Evolutionary conservation across 345 rosid species (phyloP).

Genomic region (Anacardium occidentale): DNA sequence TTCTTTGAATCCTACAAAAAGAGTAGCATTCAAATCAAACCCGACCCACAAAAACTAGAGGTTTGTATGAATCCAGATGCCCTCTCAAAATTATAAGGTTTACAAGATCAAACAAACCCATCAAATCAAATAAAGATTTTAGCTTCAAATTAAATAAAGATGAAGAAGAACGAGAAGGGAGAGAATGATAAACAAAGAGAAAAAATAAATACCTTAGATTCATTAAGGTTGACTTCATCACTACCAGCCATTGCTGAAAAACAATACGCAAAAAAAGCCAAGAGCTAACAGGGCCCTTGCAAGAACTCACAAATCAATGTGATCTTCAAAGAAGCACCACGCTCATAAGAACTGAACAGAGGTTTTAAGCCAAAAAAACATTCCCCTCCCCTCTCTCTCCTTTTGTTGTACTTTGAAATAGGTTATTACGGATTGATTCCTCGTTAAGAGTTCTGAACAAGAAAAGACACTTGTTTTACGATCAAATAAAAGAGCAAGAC

Average conservation of each 20-base stretch:
- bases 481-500: conserved; percentile 12
- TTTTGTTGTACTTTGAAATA: conserved; percentile 12
- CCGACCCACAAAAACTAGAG: conserved; percentile 3
- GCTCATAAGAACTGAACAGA: conserved; percentile 8
- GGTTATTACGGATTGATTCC: conserved; percentile 25
- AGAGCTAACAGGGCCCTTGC: background rate
- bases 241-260: conserved; percentile 68
- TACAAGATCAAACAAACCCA: conserved; percentile 7
- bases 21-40: conserved; percentile 15
- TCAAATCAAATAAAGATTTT: conserved; percentile 2
- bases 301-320: conserved; percentile 9
- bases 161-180: background rate
- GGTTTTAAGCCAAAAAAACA: background rate
- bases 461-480: conserved; percentile 28
- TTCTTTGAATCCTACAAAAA: background rate
- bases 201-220: conserved; percentile 67
- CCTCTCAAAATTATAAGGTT: background rate
- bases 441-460: conserved; percentile 19
- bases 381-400: background rate
- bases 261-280: background rate
- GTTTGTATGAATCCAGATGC: background rate
- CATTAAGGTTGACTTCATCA: conserved; percentile 81
- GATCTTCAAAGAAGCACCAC: conserved; percentile 21
- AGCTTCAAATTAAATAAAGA: background rate
- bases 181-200: background rate